Percentiles rank a stretch among this genome's conserved stretches.
Conservation (phyloP, 331 rosid genomes). For the Pyracantha coccinea region DNA sequence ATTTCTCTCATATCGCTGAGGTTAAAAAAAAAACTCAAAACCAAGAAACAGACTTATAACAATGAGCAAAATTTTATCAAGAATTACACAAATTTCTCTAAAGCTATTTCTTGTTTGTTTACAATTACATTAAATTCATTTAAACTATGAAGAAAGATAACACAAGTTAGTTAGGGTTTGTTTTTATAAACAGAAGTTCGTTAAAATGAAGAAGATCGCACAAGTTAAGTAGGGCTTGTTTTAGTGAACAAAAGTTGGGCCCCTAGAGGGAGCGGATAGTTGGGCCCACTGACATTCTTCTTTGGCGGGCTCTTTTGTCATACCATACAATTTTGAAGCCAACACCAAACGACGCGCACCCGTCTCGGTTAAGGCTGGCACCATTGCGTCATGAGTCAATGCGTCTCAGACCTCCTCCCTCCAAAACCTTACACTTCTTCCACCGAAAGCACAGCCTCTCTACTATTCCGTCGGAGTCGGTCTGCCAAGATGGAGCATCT, state of each 20-base stretch:
- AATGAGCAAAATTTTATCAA: too few relatives aligned
- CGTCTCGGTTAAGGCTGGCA: not conserved
- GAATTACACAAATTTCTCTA: too few relatives aligned
- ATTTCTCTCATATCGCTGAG: too few relatives aligned
- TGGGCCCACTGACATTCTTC: not conserved
- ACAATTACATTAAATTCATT: too few relatives aligned
- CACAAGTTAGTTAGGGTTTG: too few relatives aligned
- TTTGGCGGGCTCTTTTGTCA: not conserved
- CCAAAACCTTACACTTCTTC: not conserved
- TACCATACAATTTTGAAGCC: not conserved
- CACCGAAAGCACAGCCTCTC: not conserved
- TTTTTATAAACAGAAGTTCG: too few relatives aligned
- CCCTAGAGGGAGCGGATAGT: not conserved
- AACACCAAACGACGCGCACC: not conserved
- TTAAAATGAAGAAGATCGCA: too few relatives aligned
- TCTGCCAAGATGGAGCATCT: not conserved
- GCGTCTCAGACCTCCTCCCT: conserved; percentile 13
- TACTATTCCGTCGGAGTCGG: not conserved
- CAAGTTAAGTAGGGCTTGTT: too few relatives aligned
- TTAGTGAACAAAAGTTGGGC: not conserved
- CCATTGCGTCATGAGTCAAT: conserved; percentile 9
- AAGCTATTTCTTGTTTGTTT: too few relatives aligned
- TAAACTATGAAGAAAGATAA: too few relatives aligned
- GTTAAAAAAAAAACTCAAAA: too few relatives aligned
- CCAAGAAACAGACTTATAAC: too few relatives aligned